Base-by-base conservation (phyloP, 2,329 filamentous ascomycete species). In the Nemania serpens region DNA sequence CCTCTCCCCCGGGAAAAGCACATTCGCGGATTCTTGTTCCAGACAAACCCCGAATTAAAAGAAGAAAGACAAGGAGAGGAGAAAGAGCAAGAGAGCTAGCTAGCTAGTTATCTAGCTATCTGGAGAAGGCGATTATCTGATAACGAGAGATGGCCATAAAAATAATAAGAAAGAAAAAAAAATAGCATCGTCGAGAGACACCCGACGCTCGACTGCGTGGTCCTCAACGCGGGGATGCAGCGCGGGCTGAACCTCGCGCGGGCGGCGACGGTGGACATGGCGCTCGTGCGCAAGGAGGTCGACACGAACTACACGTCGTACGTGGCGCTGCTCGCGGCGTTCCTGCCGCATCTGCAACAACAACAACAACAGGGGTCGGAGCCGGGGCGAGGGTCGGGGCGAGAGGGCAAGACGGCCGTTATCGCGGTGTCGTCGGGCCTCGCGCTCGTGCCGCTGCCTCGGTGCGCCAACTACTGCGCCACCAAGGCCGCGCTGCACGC, bases 191-290 rank as follows among this genome's bases (percentile, higher is more conserved):
- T 69, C 5, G 50, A 66, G 5, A 59, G 58, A 0, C 76, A 83
- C 67, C 81, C 84, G 0, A 73, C 79, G 29, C 78, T 88, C 29
- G 84, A 87, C 72, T 80, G 79, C 65, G 69, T 88, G 25, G 71
- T 88, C 56, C 73, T 88, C 52, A 87, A 87, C 69, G 81, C 84
- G 0, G 84, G 84, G 9, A 76, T 84, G 34, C 84, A 88, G 69
- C 74, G 75, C 29, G 69, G 68, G 0, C 71, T 82, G 43, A 74
- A 83, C 70, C 81, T 86, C 67, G 73, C 77, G 5, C 70, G 76
- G 17, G 81, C 82, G 2, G 39, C 51, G 2, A 50, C 62, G 15
- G 70, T 78, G 59, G 68, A 72, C 61, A 72, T 84, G 0, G 47
- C 64, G 0, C 53, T 68, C 1, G 75, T 82, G 43, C 69, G 78